These are phyloP conservation scores for Phoenix roebelenii DNA, from an alignment of 176 grass and related monocot genomes.

Conservation along the genomic window DNA sequence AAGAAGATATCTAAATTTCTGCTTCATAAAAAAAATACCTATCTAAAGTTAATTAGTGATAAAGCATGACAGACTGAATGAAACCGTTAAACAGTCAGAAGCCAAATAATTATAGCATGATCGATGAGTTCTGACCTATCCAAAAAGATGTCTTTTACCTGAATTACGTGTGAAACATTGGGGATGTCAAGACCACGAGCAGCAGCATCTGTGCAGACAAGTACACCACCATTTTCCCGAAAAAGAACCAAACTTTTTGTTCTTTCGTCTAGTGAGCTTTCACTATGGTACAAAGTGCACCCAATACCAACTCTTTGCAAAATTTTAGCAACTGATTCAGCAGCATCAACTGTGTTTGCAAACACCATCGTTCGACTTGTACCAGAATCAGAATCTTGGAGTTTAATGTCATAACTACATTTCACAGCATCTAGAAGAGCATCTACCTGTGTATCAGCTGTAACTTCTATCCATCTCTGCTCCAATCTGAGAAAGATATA, in stretches of 20 bases:
- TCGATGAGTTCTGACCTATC: too few species aligned
- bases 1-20: too few species aligned
- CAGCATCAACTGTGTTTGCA: constrained; percentile 84
- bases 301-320: constrained; percentile 47
- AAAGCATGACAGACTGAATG: too few species aligned
- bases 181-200: constrained; percentile 88
- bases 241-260: constrained; percentile 50
- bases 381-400: constrained; percentile 26
- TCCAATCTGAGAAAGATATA: constrained; percentile 44
- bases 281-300: constrained; percentile 73
- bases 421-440: constrained; percentile 71
- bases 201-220: constrained; percentile 97
- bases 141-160: constrained; percentile 31
- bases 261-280: constrained; percentile 66
- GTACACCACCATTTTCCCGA: constrained; percentile 59
- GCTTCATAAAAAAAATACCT: too few species aligned
- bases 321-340: constrained; percentile 70
- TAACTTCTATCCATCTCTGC: constrained; percentile 82
- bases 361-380: constrained; percentile 80
- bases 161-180: constrained; percentile 83
- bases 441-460: constrained; percentile 85
- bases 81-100: too few species aligned
- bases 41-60: too few species aligned
- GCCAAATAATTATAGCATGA: too few species aligned
- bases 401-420: constrained; percentile 36